These are phyloP conservation scores for grape (Vitis vinifera) DNA, from an alignment of 164 flowering plant genomes.

Conservation along the genomic window ASM3070453v1 NC_081822.1:9307001-9307500, in stretches of 20 bases:
- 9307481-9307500: constrained; percentile 66
- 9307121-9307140: too few species aligned
- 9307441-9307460: constrained; percentile 88
- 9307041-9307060: too few species aligned
- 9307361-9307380: constrained; percentile 67
- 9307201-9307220: neutral
- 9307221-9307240: neutral
- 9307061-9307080: too few species aligned
- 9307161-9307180: too few species aligned
- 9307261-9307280: neutral
- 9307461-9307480: constrained; percentile 42
- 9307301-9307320: constrained; percentile 5
- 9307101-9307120: too few species aligned
- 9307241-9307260: neutral
- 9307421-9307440: constrained; percentile 96
- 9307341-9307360: constrained; percentile 35
- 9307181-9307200: too few species aligned
- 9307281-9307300: neutral
- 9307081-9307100: too few species aligned
- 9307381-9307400: constrained; percentile 69
- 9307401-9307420: constrained; percentile 95
- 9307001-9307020: neutral
- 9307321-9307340: constrained; percentile 20
- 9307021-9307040: neutral
- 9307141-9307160: too few species aligned